These are phyloP conservation scores for Yamadazyma insecticola DNA, from an alignment of 805 yeast genomes.

Conservation along the genomic window DNA sequence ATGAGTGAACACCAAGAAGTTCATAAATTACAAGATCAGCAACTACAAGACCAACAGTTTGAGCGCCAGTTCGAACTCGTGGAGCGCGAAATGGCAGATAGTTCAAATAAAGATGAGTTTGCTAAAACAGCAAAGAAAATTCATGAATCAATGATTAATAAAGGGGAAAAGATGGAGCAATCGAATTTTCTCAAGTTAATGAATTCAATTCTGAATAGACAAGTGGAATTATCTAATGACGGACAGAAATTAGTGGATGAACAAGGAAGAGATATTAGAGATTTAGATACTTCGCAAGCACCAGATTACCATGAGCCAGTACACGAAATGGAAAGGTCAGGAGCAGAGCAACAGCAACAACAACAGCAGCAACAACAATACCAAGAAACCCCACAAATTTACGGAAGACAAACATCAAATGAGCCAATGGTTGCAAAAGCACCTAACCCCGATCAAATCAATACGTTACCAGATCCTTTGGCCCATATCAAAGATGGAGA, in stretches of 20 bases:
- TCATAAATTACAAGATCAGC: conserved; percentile 20
- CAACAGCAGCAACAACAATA: not conserved
- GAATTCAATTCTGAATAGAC: conserved; percentile 32
- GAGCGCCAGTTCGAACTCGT: conserved; percentile 31
- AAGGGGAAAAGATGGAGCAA: conserved; percentile 28
- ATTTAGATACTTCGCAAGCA: conserved; percentile 2
- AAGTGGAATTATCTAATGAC: conserved; percentile 28
- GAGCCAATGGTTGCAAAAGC: not conserved
- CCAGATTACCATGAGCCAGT: conserved; percentile 15
- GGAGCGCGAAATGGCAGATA: conserved; percentile 9
- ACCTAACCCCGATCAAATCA: conserved; percentile 1
- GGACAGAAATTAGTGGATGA: conserved; percentile 35
- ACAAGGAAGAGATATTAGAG: conserved; percentile 31
- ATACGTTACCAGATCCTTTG: conserved; percentile 33
- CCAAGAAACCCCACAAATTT: not conserved
- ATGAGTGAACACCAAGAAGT: conserved; percentile 22
- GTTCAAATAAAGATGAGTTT: conserved; percentile 29
- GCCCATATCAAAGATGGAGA: conserved; percentile 40
- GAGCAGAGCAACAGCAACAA: conserved; percentile 6
- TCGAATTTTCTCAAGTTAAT: conserved; percentile 36
- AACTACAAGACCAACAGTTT: conserved; percentile 27
- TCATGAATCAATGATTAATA: conserved; percentile 19
- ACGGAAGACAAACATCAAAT: not conserved
- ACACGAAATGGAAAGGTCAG: no score
- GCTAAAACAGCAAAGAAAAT: conserved; percentile 38